Evolutionary conservation across 768 basidiomycete genomes (phyloP).

Genomic region (Lactarius indigo): DNA sequence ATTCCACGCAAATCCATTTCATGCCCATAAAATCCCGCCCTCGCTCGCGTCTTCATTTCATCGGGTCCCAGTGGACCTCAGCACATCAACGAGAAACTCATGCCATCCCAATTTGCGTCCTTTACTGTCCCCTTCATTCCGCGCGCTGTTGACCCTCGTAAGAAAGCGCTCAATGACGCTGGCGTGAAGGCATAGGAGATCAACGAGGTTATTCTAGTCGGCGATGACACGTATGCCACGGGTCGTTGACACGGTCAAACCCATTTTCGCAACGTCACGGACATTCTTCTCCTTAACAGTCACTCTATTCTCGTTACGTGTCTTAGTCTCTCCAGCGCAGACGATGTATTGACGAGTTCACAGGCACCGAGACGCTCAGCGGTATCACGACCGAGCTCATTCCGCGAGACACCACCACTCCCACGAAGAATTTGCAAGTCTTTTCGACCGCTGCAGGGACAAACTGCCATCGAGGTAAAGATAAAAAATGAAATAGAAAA

Average conservation of each 20-base stretch:
- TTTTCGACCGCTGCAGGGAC: conserved; percentile 99
- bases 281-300: conserved; percentile 89
- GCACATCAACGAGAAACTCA: conserved; percentile 92
- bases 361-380: conserved; percentile 91
- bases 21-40: conserved; percentile 23
- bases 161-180: conserved; percentile 93
- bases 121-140: conserved; percentile 80
- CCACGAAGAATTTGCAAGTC: conserved; percentile 98
- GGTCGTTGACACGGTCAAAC: conserved; percentile 91
- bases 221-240: conserved; percentile 99
- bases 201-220: conserved; percentile 96
- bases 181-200: conserved; percentile 91
- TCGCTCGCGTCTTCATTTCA: conserved; percentile 82
- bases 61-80: conserved; percentile 93
- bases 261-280: conserved; percentile 91
- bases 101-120: conserved; percentile 85
- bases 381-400: conserved; percentile 99
- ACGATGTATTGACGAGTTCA: not conserved
- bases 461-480: conserved; percentile 99
- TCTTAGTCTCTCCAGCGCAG: not conserved
- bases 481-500: conserved; percentile 83
- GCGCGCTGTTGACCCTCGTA: conserved; percentile 92
- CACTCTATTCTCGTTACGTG: conserved; percentile 78
- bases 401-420: conserved; percentile 97
- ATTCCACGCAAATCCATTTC: conserved; percentile 23